These are phyloP conservation scores for Citrus unshiu DNA, from an alignment of 345 rosid species.

Conservation along the genomic window DNA sequence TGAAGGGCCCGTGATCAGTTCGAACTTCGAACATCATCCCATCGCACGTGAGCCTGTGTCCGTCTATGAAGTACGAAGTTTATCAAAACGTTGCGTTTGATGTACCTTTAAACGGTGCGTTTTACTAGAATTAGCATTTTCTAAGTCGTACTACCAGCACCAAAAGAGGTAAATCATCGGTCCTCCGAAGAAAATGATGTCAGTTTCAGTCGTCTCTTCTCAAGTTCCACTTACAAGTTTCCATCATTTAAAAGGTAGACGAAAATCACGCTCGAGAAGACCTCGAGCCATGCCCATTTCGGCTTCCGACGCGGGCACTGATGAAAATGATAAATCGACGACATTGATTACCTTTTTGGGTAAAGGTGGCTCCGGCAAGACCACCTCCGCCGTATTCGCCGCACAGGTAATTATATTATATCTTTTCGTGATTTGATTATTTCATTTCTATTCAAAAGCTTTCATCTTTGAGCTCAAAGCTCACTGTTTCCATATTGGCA, in stretches of 20 bases:
- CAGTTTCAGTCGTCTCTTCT: conserved; percentile 22
- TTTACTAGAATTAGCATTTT: neutral
- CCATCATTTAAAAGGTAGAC: neutral
- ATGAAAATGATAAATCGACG: conserved; percentile 26
- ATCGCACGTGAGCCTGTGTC: no score
- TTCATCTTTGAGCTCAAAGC: neutral
- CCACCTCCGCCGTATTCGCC: conserved; percentile 76
- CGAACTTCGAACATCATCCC: no score
- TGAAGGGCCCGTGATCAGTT: no score
- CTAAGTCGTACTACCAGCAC: neutral
- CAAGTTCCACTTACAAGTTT: conserved; percentile 19
- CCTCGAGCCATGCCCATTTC: conserved; percentile 30
- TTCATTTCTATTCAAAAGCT: neutral
- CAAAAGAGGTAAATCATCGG: neutral
- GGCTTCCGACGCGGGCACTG: conserved; percentile 18
- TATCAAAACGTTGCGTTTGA: no score
- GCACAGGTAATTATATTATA: conserved; percentile 51
- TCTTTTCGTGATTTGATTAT: neutral
- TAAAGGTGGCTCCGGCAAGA: conserved; percentile 94
- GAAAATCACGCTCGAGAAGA: conserved; percentile 12
- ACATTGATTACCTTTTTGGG: conserved; percentile 74
- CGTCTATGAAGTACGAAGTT: no score
- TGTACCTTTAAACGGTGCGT: neutral
- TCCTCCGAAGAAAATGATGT: conserved; percentile 14
- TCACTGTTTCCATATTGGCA: neutral